Conservation (phyloP, 805 yeast genomes). For the Sugiyamaella lignohabitans region DNA sequence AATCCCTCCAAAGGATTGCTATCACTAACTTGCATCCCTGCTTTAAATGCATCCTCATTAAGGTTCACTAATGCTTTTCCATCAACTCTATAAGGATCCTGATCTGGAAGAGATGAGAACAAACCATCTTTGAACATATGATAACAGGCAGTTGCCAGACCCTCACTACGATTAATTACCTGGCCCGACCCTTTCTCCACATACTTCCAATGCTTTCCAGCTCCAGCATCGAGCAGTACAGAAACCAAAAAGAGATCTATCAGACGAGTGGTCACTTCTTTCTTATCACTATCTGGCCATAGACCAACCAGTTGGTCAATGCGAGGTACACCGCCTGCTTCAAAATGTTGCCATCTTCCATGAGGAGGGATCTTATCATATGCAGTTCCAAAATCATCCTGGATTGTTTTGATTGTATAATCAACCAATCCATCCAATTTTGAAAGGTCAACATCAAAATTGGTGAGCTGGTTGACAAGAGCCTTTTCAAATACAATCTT, state of each 20-base stretch:
- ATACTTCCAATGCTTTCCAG: conserved; percentile 54
- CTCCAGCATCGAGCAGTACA: conserved; percentile 63
- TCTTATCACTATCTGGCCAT: conserved; percentile 34
- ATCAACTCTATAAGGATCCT: conserved; percentile 37
- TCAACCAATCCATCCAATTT: conserved; percentile 40
- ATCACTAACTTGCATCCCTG: conserved; percentile 44
- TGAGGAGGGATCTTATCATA: conserved; percentile 51
- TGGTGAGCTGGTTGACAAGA: conserved; percentile 31
- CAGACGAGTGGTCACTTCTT: conserved; percentile 47
- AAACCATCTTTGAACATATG: conserved; percentile 47
- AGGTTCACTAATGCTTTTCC: conserved; percentile 37
- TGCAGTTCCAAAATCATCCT: conserved; percentile 40
- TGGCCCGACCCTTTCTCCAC: conserved; percentile 33
- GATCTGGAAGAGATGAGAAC: conserved; percentile 34
- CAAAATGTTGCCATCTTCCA: conserved; percentile 63
- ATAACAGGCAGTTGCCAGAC: conserved; percentile 55
- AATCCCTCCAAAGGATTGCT: conserved; percentile 48
- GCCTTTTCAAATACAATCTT: conserved; percentile 39
- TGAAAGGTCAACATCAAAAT: conserved; percentile 42
- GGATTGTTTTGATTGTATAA: conserved; percentile 41
- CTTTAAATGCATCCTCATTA: conserved; percentile 32
- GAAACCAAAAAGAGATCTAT: conserved; percentile 55
- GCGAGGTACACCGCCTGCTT: conserved; percentile 43
- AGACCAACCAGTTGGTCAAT: conserved; percentile 37
- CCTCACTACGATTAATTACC: conserved; percentile 47